These are phyloP conservation scores for Pythium insidiosum DNA, from an alignment of 352 stramenopile genomes.

Conservation along the genomic window DNA sequence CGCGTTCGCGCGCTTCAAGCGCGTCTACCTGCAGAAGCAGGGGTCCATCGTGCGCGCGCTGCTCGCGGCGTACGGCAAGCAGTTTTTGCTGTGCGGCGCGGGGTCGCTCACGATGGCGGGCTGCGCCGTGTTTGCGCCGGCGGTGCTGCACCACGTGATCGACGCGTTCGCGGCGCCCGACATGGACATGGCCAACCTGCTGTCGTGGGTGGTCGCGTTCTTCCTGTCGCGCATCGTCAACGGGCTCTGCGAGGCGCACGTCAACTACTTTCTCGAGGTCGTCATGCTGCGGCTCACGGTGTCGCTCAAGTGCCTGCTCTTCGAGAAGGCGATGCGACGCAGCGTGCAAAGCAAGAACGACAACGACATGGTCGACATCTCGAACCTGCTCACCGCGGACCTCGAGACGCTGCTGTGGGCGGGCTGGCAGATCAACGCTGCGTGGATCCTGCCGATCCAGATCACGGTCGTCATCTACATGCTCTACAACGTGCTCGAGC, in stretches of 20 bases:
- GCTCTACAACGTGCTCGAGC: slow-evolving; percentile 19
- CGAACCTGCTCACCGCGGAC: slow-evolving; percentile 89
- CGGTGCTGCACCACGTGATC: slow-evolving; percentile 11
- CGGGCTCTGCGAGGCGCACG: slow-evolving; percentile 10
- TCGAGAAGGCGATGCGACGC: slow-evolving; percentile 19
- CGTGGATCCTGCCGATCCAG: slow-evolving; percentile 25
- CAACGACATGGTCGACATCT: slow-evolving; percentile 47
- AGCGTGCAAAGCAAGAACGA: slow-evolving; percentile 13
- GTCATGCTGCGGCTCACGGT: slow-evolving; percentile 13
- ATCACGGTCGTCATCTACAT: slow-evolving; percentile 21
- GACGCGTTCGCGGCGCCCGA: neutral
- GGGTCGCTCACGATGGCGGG: slow-evolving; percentile 2
- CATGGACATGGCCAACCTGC: slow-evolving; percentile 4
- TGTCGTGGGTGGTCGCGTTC: slow-evolving; percentile 13
- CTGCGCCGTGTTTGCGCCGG: slow-evolving; percentile 11
- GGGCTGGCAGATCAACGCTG: slow-evolving; percentile 22
- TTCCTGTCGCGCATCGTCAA: slow-evolving; percentile 20
- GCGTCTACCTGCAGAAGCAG: neutral
- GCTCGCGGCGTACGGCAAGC: neutral
- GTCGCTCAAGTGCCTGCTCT: slow-evolving; percentile 16
- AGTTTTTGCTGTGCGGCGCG: slow-evolving; percentile 10
- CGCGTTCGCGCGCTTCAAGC: neutral
- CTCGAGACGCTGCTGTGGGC: slow-evolving; percentile 36
- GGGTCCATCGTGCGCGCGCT: slow-evolving; percentile 2
- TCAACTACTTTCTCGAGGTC: slow-evolving; percentile 15